These are phyloP conservation scores for Cairneyella variabilis DNA, from an alignment of 495 filamentous ascomycete genomes.

Conservation along the genomic window DNA sequence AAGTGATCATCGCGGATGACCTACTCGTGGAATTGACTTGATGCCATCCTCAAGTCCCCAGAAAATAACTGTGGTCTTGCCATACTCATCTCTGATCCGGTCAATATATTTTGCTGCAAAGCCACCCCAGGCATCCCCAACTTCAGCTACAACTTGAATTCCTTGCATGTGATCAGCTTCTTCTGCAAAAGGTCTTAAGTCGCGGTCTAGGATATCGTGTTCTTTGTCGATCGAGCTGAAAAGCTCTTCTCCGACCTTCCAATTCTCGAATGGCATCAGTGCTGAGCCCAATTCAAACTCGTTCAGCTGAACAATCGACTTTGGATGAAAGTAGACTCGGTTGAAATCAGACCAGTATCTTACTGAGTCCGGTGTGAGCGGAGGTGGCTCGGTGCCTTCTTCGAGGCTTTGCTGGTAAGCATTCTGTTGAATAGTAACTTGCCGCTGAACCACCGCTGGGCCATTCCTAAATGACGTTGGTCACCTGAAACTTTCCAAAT, in stretches of 20 bases:
- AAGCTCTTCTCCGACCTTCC: slow-evolving; percentile 74
- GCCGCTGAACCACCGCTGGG: slow-evolving; percentile 60
- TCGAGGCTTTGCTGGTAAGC: slow-evolving; percentile 79
- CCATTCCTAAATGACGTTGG: slow-evolving; percentile 55
- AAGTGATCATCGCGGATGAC: too few relatives aligned
- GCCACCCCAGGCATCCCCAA: slow-evolving; percentile 93
- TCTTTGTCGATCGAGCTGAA: slow-evolving; percentile 80
- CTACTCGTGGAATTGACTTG: slow-evolving; percentile 53
- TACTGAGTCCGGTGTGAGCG: slow-evolving; percentile 64
- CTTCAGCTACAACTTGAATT: slow-evolving; percentile 71
- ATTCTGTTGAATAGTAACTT: slow-evolving; percentile 60
- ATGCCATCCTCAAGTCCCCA: slow-evolving; percentile 73
- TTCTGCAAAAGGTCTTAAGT: slow-evolving; percentile 81
- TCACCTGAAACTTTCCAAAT: not conserved
- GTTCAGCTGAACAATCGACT: slow-evolving; percentile 81
- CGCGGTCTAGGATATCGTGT: slow-evolving; percentile 81
- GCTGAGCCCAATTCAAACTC: slow-evolving; percentile 78
- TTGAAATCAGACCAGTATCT: slow-evolving; percentile 97
- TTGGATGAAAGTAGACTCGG: slow-evolving; percentile 85
- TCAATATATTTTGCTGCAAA: slow-evolving; percentile 80
- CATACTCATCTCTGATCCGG: slow-evolving; percentile 81
- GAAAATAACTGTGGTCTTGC: slow-evolving; percentile 78
- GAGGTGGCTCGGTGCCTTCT: slow-evolving; percentile 54
- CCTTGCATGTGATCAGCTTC: slow-evolving; percentile 92
- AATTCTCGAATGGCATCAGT: slow-evolving; percentile 80